A percentile compares a stretch with the other conserved stretches of the same genome.
Evolutionary conservation across 805 yeast species (phyloP).

Genomic region (Saccharomyces jurei): DNA sequence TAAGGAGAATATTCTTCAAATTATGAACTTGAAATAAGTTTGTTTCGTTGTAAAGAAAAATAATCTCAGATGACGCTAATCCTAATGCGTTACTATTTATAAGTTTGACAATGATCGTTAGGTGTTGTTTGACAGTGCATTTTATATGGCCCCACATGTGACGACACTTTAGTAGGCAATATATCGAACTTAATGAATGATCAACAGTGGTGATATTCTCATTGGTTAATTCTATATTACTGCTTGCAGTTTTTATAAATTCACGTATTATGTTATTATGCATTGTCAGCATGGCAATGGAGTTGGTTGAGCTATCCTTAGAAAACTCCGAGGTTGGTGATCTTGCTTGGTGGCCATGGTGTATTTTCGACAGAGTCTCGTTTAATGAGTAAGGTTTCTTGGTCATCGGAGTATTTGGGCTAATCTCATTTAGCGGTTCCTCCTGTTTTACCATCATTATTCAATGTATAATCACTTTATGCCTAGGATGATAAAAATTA

Average conservation of each 20-base stretch:
- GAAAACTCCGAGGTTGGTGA: not conserved
- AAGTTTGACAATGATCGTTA: constrained; percentile 19
- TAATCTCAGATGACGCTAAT: constrained; percentile 12
- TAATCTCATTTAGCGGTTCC: constrained; percentile 21
- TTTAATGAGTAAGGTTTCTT: not conserved
- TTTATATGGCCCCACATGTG: constrained; percentile 7
- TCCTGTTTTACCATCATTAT: constrained; percentile 15
- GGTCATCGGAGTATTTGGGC: constrained; percentile 14
- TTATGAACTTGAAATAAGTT: constrained; percentile 9
- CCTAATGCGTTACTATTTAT: constrained; percentile 7
- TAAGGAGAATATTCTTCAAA: constrained; percentile 16
- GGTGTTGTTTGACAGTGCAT: constrained; percentile 14
- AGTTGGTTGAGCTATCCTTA: not conserved
- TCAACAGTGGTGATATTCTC: not conserved
- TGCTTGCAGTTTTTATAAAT: not conserved
- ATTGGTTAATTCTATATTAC: not conserved
- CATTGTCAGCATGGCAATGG: not conserved
- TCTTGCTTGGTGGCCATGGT: not conserved
- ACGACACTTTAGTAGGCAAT: not conserved
- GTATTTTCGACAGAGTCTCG: not conserved
- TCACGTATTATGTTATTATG: not conserved
- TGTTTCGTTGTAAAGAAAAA: constrained; percentile 19
- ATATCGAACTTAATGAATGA: not conserved
- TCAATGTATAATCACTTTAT: not conserved
- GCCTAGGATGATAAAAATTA: not conserved